Evolutionary conservation across 1,284 basidiomycete genomes (phyloP).

Genomic region (Microbotryum silenes-acaulis): DNA sequence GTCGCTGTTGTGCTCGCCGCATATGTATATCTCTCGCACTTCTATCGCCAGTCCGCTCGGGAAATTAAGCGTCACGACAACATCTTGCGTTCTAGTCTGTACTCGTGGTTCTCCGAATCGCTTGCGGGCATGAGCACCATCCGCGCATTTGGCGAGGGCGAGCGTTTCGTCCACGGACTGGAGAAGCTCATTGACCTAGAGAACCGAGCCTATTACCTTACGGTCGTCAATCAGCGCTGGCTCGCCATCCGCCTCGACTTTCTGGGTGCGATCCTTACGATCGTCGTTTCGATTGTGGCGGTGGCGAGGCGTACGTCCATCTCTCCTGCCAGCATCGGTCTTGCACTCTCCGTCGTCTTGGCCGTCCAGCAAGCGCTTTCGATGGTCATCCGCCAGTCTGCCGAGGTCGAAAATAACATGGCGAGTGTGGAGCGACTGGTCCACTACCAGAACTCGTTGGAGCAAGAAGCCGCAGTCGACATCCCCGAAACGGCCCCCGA

Average conservation of each 20-base stretch:
- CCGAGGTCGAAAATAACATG: constrained; percentile 43
- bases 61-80: constrained; percentile 57
- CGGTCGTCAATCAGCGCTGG: constrained; percentile 42
- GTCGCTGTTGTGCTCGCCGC: constrained; percentile 47
- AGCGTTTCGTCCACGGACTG: constrained; percentile 9
- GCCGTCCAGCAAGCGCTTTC: constrained; percentile 18
- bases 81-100: constrained; percentile 37
- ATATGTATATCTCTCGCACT: constrained; percentile 53
- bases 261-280: constrained; percentile 32
- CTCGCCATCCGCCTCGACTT: constrained; percentile 45
- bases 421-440: constrained; percentile 39
- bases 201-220: constrained; percentile 46
- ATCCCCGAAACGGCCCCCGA: constrained; percentile 28
- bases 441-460: constrained; percentile 37
- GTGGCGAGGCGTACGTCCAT: constrained; percentile 13
- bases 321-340: constrained; percentile 12
- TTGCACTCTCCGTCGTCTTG: neutral
- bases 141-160: constrained; percentile 40
- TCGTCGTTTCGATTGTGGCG: constrained; percentile 39
- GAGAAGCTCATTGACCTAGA: constrained; percentile 36
- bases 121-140: constrained; percentile 66
- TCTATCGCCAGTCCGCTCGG: constrained; percentile 60
- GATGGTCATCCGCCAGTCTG: constrained; percentile 35
- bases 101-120: constrained; percentile 36
- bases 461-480: constrained; percentile 30